These are phyloP conservation scores for Uncinocarpus reesii DNA, from an alignment of 2,329 filamentous ascomycete genomes.

Conservation along the genomic window DNA sequence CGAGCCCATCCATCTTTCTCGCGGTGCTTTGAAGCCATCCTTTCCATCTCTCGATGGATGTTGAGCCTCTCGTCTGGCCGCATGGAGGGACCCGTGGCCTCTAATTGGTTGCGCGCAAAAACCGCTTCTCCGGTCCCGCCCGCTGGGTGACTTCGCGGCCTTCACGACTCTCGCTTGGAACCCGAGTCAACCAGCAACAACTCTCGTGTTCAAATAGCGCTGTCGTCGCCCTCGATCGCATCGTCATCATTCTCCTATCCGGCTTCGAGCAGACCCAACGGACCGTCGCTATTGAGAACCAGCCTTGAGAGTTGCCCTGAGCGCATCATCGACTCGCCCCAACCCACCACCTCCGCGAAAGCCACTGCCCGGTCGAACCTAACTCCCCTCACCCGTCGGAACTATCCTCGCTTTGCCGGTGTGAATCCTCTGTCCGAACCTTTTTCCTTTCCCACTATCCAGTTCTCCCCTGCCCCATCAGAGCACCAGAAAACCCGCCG, in stretches of 20 bases:
- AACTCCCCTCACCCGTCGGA: background rate
- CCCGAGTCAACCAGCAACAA: background rate
- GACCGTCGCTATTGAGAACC: background rate
- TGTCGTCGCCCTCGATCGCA: conserved; percentile 2
- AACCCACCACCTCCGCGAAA: background rate
- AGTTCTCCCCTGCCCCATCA: background rate
- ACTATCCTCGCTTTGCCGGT: background rate
- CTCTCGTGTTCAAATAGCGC: background rate
- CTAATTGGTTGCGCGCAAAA: conserved; percentile 27
- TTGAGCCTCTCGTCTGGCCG: conserved; percentile 26
- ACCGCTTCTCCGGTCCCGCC: conserved; percentile 9
- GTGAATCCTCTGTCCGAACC: background rate
- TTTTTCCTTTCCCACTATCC: background rate
- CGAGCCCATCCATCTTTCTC: background rate
- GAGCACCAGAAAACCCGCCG: conserved; percentile 7
- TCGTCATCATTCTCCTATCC: background rate
- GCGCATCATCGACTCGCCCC: conserved; percentile 3
- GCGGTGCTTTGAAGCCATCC: background rate
- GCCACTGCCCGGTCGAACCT: background rate
- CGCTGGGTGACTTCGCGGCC: background rate
- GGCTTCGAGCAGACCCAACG: background rate
- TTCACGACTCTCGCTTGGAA: background rate
- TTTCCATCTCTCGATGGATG: too few relatives aligned
- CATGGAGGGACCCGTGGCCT: conserved; percentile 29
- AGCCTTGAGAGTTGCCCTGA: background rate